phyloP scores from a whole-genome alignment of 1,284 basidiomycete genomes.

The Sporisorium reilianum region DNA sequence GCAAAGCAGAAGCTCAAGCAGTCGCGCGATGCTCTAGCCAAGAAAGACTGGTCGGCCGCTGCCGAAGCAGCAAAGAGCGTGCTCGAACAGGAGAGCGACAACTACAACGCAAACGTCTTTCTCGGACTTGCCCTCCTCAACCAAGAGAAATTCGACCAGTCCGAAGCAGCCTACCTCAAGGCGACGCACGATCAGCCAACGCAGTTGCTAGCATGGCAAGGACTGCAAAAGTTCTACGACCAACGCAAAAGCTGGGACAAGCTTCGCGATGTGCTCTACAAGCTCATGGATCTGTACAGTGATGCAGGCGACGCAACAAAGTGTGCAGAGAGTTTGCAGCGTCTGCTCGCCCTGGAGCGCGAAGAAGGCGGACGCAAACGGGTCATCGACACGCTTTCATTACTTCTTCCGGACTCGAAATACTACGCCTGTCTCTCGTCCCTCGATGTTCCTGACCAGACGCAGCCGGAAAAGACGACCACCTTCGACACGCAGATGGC shows the following conservation, averaged over 20 bases:
- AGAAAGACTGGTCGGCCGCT: constrained; percentile 55
- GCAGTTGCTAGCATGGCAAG: constrained; percentile 70
- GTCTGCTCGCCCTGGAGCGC: constrained; percentile 77
- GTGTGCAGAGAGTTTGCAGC: constrained; percentile 83
- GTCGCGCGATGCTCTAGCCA: constrained; percentile 57
- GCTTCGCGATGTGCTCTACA: constrained; percentile 58
- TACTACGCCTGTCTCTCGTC: constrained; percentile 77
- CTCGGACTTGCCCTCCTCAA: constrained; percentile 60
- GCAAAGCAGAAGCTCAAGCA: constrained; percentile 62
- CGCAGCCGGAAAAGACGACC: constrained; percentile 74
- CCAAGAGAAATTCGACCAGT: constrained; percentile 45
- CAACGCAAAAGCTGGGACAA: constrained; percentile 65
- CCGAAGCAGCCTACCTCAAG: constrained; percentile 64
- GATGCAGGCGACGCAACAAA: constrained; percentile 76
- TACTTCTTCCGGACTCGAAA: constrained; percentile 82
- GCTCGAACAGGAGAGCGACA: constrained; percentile 59
- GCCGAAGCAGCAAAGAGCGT: constrained; percentile 47
- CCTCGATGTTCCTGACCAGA: constrained; percentile 81
- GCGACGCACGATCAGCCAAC: constrained; percentile 67
- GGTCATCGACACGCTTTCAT: constrained; percentile 73
- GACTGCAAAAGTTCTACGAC: constrained; percentile 70
- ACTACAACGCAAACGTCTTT: constrained; percentile 68
- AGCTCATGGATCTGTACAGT: constrained; percentile 63
- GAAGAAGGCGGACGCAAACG: constrained; percentile 72
- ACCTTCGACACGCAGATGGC: constrained; percentile 74